Evolutionary conservation across 768 basidiomycete species (phyloP), one percentile per base, ranked within the genome.

Genomic region (Xerocomus brunneocitrinus): DNA sequence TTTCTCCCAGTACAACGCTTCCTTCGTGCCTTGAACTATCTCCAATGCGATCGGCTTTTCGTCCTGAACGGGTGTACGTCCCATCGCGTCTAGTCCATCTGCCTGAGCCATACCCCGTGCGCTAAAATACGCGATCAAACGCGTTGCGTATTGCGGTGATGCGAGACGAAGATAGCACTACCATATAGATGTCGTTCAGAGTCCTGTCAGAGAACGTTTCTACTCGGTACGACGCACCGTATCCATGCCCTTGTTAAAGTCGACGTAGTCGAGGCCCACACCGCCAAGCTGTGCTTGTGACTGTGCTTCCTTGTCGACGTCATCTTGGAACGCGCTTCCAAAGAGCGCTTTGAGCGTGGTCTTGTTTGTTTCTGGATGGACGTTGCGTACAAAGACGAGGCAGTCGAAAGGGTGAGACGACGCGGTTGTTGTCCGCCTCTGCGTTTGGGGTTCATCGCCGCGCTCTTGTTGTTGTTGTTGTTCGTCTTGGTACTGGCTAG

Each of bases 301-400:
- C 8, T 19, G 13, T 24, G 8, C 2, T 22, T 5, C 16, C 8
- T 10, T 14, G 12, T 31, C 19, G 19, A 8, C 30, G 8, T 9
- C 31, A 1, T 40, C 61, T 19, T 32, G 47, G 41, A 82, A 76
- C 2, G 79, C 75, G 7, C 62, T 64, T 0, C 73, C 61, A 55
- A 91, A 84, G 5, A 89, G 65, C 3, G 73, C 66, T 40, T 82
- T 84, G 14, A 93, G 73, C 0, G 87, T 85, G 0, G 91, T 91
- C 67, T 91, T 91, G 65, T 91, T 93, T 27, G 89, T 89, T 52
- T 83, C 81, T 3, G 80, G 73, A 54, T 91, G 85, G 8, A 92
- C 62, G 64, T 89, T 78, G 40, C 83, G 82, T 6, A 82, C 79
- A 62, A 86, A 88, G 30, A 89, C 74, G 8, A 93, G 80, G 53